Base-by-base conservation (phyloP, 2,329 filamentous ascomycete genomes). In the Pseudogymnoascus sp. region DNA sequence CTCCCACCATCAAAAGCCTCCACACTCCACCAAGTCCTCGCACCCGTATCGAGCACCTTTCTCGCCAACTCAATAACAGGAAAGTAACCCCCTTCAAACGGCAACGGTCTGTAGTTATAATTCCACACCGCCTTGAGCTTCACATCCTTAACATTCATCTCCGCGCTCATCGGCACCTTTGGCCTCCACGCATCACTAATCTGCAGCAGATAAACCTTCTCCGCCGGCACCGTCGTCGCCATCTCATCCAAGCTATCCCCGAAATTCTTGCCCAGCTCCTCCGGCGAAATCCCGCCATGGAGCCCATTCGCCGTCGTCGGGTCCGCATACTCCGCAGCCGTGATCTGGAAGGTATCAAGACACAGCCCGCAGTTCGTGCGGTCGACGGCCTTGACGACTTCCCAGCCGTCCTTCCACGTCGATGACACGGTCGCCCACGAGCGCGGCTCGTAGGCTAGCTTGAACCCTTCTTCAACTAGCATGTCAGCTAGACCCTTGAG, bases 361-460 rank as follows among this genome's bases (percentile, higher is more conserved):
- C 88, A 92, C 0, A 92, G 75, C 0, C 89, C 88, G 9, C 91
- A 76, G 63, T 92, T 91, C 0, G 78, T 76, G 2, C 84, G 74
- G 65, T 89, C 75, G 2, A 85, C 86, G 47, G 77, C 77, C 64
- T 80, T 69, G 3, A 90, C 85, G 11, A 91, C 85, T 2, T 82
- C 75, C 86, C 87, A 91, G 0, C 86, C 85, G 57, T 85, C 79
- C 64, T 80, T 81, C 89, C 88, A 93, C 1, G 75, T 78, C 0
- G 85, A 81, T 0, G 87, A 86, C 57, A 84, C 81, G 0, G 87
- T 89, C 0, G 85, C 85, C 89, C 88, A 92, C 73, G 88, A 90
- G 87, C 88, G 91, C 69, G 91, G 91, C 73, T 92, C 88, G 66
- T 91, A 92, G 0, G 88, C 87, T 15, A 92, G 74, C 6, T 81